Conservation (phyloP, 2,329 filamentous ascomycete genomes). For the Penicillium sp. region DNA sequence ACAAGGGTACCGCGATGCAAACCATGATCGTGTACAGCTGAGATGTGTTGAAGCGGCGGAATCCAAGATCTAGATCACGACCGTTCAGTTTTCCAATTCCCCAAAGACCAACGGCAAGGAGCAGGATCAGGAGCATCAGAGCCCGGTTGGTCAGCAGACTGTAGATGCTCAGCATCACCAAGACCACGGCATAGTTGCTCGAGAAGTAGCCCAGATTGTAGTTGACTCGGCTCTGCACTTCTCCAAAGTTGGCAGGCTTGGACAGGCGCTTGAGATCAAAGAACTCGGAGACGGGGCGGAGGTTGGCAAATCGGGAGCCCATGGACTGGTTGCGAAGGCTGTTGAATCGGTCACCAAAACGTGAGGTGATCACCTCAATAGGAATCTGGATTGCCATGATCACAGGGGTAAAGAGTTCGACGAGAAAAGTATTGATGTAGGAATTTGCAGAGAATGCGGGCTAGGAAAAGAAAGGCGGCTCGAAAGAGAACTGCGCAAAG, state of each 20-base stretch:
- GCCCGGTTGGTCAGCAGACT: slow-evolving; percentile 80
- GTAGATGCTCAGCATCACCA: slow-evolving; percentile 94
- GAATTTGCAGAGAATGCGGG: neutral
- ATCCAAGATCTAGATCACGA: slow-evolving; percentile 78
- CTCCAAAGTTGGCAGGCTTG: slow-evolving; percentile 85
- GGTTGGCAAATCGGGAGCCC: slow-evolving; percentile 79
- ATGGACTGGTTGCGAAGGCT: slow-evolving; percentile 74
- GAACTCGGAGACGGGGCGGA: slow-evolving; percentile 87
- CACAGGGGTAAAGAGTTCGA: slow-evolving; percentile 4
- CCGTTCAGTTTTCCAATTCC: slow-evolving; percentile 86
- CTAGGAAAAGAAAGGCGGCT: neutral
- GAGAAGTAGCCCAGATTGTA: slow-evolving; percentile 97
- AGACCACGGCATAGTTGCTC: slow-evolving; percentile 94
- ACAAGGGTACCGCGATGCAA: slow-evolving; percentile 75
- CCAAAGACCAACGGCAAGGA: slow-evolving; percentile 81
- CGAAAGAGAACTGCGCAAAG: neutral
- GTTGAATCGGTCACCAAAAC: slow-evolving; percentile 85
- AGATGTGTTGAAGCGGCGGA: slow-evolving; percentile 74
- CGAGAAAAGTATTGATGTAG: neutral
- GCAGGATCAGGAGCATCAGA: slow-evolving; percentile 85
- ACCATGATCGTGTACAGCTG: slow-evolving; percentile 91
- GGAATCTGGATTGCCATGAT: slow-evolving; percentile 89
- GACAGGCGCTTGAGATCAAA: slow-evolving; percentile 91
- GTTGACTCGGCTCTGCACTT: slow-evolving; percentile 87
- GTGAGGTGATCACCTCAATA: slow-evolving; percentile 82